Evolutionary conservation across 1,139 yeast genomes (phyloP).

Genomic region (Wickerhamomyces sp.): DNA sequence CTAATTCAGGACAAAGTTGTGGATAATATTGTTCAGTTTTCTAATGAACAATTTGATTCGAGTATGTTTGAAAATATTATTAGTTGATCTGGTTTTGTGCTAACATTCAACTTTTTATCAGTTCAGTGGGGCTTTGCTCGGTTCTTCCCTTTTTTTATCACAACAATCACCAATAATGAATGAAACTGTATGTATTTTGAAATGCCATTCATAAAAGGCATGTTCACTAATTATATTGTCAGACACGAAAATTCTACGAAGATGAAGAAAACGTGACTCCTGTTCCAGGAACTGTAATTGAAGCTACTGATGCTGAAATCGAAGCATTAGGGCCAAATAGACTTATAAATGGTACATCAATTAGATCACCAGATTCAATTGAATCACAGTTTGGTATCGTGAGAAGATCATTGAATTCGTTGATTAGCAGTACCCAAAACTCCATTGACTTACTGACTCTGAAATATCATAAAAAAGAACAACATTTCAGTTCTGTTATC

Average conservation of each 20-base stretch:
- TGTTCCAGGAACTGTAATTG: conserved; percentile 49
- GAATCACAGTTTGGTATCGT: conserved; percentile 28
- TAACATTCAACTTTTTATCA: not conserved
- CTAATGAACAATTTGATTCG: conserved; percentile 3
- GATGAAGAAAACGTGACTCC: conserved; percentile 49
- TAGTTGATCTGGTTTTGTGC: not conserved
- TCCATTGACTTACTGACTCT: conserved; percentile 41
- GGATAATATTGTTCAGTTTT: too few relatives aligned
- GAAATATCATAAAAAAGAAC: conserved; percentile 56
- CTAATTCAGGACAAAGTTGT: not conserved
- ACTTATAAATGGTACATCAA: conserved; percentile 52
- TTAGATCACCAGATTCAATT: conserved; percentile 42
- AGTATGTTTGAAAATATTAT: not conserved
- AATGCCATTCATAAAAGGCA: not conserved
- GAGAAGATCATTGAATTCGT: conserved; percentile 42
- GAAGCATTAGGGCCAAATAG: conserved; percentile 40
- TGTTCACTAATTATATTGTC: too few relatives aligned
- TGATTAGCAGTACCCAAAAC: conserved; percentile 30
- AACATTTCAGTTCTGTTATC: conserved; percentile 60
- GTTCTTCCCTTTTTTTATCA: conserved; percentile 2
- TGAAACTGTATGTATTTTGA: conserved; percentile 4
- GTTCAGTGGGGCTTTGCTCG: conserved; percentile 4
- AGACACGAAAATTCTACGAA: conserved; percentile 53
- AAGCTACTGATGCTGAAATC: conserved; percentile 46
- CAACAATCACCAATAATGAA: conserved; percentile 5